Conservation (phyloP, 192 early-diverging fungal species). For the Backusella circina region DNA sequence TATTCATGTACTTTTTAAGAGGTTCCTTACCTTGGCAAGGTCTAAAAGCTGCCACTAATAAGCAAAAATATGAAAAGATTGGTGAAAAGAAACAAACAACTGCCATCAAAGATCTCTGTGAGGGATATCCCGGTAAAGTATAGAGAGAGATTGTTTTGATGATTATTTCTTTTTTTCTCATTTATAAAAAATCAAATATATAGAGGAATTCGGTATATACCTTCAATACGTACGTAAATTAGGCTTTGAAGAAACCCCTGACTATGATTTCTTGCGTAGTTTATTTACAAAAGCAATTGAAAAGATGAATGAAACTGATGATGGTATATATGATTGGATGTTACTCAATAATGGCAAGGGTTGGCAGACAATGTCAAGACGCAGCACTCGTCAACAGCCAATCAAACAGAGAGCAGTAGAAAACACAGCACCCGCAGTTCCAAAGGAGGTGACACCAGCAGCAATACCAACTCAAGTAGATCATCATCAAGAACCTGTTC, state of each 20-base stretch:
- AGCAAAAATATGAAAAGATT: slow-evolving; percentile 99
- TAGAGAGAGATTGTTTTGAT: not conserved
- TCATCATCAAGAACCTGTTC: not conserved
- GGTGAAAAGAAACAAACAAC: slow-evolving; percentile 97
- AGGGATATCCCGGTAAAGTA: slow-evolving; percentile 74
- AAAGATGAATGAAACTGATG: slow-evolving; percentile 73
- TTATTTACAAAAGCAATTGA: slow-evolving; percentile 80
- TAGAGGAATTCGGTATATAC: slow-evolving; percentile 85
- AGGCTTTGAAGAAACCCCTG: slow-evolving; percentile 93
- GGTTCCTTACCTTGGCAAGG: slow-evolving; percentile 97
- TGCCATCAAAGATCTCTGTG: slow-evolving; percentile 84
- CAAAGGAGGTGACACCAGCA: not conserved
- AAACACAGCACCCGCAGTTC: not conserved
- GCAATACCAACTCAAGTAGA: not conserved
- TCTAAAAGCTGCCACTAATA: slow-evolving; percentile 95
- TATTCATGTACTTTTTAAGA: slow-evolving; percentile 97
- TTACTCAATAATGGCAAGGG: slow-evolving; percentile 52
- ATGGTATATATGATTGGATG: slow-evolving; percentile 96
- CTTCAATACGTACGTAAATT: slow-evolving; percentile 86
- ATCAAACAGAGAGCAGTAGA: not conserved
- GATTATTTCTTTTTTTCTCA: not conserved
- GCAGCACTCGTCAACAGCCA: slow-evolving; percentile 17
- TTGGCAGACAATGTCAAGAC: slow-evolving; percentile 42
- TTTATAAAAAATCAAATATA: slow-evolving; percentile 4
- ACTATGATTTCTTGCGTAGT: slow-evolving; percentile 89